These are phyloP conservation scores for Papiliotrema flavescens DNA, from an alignment of 1,284 basidiomycete genomes.

Conservation along the genomic window DNA sequence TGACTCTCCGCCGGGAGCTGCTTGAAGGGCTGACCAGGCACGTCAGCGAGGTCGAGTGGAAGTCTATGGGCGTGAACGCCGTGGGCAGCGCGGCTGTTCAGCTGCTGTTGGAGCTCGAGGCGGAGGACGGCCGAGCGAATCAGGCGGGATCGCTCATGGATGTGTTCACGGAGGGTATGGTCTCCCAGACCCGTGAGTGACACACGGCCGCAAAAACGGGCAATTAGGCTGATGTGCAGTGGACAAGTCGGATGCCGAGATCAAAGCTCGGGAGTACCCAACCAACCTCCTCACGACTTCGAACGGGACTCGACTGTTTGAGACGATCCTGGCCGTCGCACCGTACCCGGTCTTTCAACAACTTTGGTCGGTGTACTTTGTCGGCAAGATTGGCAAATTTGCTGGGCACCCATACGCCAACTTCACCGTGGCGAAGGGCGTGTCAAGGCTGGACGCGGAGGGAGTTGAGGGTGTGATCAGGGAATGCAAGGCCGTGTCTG, in stretches of 20 bases:
- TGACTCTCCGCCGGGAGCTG: constrained; percentile 54
- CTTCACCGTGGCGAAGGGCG: constrained; percentile 76
- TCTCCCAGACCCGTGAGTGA: constrained; percentile 60
- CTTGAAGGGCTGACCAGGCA: constrained; percentile 57
- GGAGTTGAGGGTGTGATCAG: constrained; percentile 60
- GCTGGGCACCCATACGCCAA: constrained; percentile 84
- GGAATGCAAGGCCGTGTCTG: constrained; percentile 57
- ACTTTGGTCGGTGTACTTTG: constrained; percentile 75
- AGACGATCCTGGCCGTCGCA: constrained; percentile 65
- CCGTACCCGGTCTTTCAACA: constrained; percentile 61
- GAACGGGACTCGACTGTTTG: constrained; percentile 81
- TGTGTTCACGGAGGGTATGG: constrained; percentile 70
- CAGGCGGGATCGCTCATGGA: constrained; percentile 73
- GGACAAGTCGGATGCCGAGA: constrained; percentile 1
- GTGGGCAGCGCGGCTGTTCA: constrained; percentile 77
- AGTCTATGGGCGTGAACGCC: constrained; percentile 73
- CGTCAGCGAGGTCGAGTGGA: constrained; percentile 68
- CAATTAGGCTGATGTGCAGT: neutral
- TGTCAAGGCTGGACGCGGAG: constrained; percentile 58
- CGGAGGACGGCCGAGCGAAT: constrained; percentile 53
- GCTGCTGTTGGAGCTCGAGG: constrained; percentile 48
- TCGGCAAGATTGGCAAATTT: constrained; percentile 64
- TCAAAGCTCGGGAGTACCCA: constrained; percentile 47
- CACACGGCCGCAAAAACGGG: neutral
- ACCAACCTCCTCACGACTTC: constrained; percentile 74